These are phyloP conservation scores for Mortierella polycephala DNA, from an alignment of 371 early-diverging fungal genomes.

Conservation along the genomic window DNA sequence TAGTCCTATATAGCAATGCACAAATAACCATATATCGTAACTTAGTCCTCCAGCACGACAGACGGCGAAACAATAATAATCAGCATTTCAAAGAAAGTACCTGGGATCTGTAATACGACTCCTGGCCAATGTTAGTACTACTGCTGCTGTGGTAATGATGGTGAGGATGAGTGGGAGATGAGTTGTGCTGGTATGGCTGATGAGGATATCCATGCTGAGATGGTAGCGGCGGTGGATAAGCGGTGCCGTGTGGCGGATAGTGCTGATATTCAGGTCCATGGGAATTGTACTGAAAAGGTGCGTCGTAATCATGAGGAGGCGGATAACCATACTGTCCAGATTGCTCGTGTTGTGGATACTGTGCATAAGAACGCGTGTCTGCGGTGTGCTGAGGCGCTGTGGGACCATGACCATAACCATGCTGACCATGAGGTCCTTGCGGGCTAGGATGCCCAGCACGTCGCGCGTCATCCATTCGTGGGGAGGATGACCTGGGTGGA, in stretches of 20 bases:
- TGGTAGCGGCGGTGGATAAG: slow-evolving; percentile 11
- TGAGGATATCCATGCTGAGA: slow-evolving; percentile 12
- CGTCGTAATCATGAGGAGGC: slow-evolving; percentile 9
- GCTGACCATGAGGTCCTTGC: not conserved
- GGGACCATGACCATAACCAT: slow-evolving; percentile 2
- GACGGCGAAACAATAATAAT: not conserved
- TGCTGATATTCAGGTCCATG: slow-evolving; percentile 22
- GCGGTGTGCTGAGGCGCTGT: slow-evolving; percentile 6
- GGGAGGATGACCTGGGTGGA: slow-evolving; percentile 19
- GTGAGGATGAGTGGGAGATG: not conserved
- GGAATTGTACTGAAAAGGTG: slow-evolving; percentile 15
- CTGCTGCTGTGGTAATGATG: slow-evolving; percentile 39
- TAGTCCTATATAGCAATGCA: slow-evolving; percentile 28
- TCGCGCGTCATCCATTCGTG: slow-evolving; percentile 23
- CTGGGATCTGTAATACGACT: slow-evolving; percentile 26
- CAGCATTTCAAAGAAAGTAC: slow-evolving; percentile 7
- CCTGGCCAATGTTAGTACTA: slow-evolving; percentile 37
- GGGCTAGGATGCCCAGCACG: not conserved
- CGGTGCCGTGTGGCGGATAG: slow-evolving; percentile 1
- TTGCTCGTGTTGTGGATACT: slow-evolving; percentile 1
- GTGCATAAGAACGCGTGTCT: slow-evolving; percentile 1
- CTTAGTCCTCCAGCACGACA: not conserved
- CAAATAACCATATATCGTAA: not conserved
- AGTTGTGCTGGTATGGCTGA: slow-evolving; percentile 12
- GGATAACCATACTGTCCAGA: slow-evolving; percentile 7